Evolutionary conservation across 1,284 basidiomycete genomes (phyloP).

Genomic region (Coriolopsis trogii): DNA sequence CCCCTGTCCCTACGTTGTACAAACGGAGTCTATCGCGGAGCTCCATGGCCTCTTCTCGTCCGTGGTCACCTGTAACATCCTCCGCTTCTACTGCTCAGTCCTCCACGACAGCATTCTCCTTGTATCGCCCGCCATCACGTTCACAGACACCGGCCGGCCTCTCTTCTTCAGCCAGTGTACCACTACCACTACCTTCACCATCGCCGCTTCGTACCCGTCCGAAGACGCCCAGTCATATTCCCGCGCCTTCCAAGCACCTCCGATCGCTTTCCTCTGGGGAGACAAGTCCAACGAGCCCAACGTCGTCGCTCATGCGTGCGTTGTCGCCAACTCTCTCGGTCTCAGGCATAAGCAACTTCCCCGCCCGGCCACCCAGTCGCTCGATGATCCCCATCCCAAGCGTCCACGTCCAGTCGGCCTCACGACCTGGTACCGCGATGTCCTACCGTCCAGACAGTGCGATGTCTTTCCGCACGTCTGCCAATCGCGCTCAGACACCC

Average conservation of each 20-base stretch:
- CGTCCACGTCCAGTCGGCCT: conserved; percentile 68
- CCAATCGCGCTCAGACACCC: conserved; percentile 66
- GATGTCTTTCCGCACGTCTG: conserved; percentile 49
- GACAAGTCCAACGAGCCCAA: conserved; percentile 37
- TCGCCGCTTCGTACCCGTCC: conserved; percentile 56
- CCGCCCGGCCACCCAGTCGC: conserved; percentile 76
- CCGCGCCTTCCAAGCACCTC: conserved; percentile 54
- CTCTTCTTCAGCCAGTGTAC: conserved; percentile 3
- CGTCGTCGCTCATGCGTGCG: conserved; percentile 53
- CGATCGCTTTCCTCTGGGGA: conserved; percentile 56
- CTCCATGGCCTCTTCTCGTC: conserved; percentile 76
- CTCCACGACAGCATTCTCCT: conserved; percentile 43
- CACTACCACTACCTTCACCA: not conserved
- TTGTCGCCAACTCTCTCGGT: conserved; percentile 59
- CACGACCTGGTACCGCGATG: conserved; percentile 71
- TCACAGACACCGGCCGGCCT: conserved; percentile 38
- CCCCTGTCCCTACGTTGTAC: conserved; percentile 50
- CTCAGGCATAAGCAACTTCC: conserved; percentile 37
- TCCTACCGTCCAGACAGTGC: conserved; percentile 67
- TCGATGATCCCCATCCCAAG: conserved; percentile 82
- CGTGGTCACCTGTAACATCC: conserved; percentile 77
- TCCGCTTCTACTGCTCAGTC: conserved; percentile 71
- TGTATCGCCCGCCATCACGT: conserved; percentile 37
- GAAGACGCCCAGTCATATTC: conserved; percentile 78
- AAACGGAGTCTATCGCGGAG: conserved; percentile 69